A percentile compares a stretch with the other conserved stretches of the same genome.
Conservation (phyloP, 2,329 filamentous ascomycete species). For the Tolypocladium sp. region DNA sequence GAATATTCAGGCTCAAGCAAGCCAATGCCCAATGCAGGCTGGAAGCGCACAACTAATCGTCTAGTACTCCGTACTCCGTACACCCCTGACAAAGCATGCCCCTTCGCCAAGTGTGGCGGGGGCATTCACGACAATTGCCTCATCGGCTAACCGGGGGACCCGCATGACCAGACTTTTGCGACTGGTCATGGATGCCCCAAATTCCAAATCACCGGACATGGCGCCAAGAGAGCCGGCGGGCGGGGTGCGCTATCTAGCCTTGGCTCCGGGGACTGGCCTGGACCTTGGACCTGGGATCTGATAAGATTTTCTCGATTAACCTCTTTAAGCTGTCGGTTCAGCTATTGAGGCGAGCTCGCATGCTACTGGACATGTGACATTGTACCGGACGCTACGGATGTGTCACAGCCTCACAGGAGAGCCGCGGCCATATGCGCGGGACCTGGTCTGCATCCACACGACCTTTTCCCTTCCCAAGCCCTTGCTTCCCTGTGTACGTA, state of each 20-base stretch:
- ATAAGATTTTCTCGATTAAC: neutral
- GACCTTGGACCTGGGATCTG: neutral
- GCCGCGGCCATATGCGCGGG: neutral
- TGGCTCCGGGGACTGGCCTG: neutral
- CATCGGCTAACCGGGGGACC: neutral
- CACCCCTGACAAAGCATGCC: neutral
- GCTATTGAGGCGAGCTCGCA: neutral
- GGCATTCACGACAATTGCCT: no score
- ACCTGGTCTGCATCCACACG: neutral
- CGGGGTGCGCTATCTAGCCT: neutral
- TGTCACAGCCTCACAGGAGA: neutral
- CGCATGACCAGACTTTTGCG: neutral
- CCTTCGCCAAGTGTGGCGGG: no score
- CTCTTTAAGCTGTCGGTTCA: neutral
- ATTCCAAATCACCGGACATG: neutral
- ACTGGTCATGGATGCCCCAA: neutral
- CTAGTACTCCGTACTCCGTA: neutral
- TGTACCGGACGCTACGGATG: neutral
- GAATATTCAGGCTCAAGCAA: neutral
- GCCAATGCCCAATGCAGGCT: neutral
- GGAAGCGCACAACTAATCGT: neutral
- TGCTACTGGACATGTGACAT: neutral
- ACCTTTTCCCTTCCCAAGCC: no score
- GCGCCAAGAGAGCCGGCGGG: neutral
- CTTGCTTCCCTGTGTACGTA: no score